Conservation (phyloP, 1,139 yeast species). For the Pichia sp. region DNA sequence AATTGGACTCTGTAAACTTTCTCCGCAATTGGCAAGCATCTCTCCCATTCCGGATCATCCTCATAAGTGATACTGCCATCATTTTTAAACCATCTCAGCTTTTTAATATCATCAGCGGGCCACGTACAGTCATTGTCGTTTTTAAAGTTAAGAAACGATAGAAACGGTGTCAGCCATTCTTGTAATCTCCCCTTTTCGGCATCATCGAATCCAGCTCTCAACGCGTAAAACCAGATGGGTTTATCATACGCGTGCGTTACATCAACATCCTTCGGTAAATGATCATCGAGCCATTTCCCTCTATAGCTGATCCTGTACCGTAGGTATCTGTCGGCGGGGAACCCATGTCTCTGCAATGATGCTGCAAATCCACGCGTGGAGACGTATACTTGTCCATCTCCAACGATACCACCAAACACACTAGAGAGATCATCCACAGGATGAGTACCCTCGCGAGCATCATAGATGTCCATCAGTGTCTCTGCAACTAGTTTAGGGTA, state of each 20-base stretch:
- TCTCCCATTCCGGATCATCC: constrained; percentile 29
- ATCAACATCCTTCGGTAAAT: constrained; percentile 21
- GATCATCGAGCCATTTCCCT: constrained; percentile 26
- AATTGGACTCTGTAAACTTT: constrained; percentile 18
- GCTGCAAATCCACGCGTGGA: constrained; percentile 31
- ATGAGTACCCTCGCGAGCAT: constrained; percentile 18
- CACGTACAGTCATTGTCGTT: constrained; percentile 21
- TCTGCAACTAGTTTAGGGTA: constrained; percentile 29
- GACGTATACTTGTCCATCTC: constrained; percentile 35
- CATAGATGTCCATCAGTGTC: constrained; percentile 27
- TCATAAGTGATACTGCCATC: constrained; percentile 25
- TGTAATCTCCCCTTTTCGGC: constrained; percentile 21
- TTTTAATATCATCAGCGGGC: constrained; percentile 22
- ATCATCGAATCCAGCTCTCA: constrained; percentile 24
- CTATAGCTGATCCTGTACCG: constrained; percentile 31
- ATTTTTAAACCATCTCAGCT: constrained; percentile 21
- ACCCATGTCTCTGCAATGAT: constrained; percentile 23
- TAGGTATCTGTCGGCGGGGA: constrained; percentile 25
- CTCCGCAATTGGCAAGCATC: constrained; percentile 29
- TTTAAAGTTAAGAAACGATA: constrained; percentile 22
- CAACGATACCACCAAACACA: constrained; percentile 28
- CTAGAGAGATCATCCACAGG: constrained; percentile 12
- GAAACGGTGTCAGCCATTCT: constrained; percentile 26
- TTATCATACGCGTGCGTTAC: constrained; percentile 32
- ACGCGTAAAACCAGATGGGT: constrained; percentile 28